Evolutionary conservation across 176 grass and related monocot genomes (phyloP), one percentile per base, ranked within the genome.

Genomic region (Urochloa ruziziensis): DNA sequence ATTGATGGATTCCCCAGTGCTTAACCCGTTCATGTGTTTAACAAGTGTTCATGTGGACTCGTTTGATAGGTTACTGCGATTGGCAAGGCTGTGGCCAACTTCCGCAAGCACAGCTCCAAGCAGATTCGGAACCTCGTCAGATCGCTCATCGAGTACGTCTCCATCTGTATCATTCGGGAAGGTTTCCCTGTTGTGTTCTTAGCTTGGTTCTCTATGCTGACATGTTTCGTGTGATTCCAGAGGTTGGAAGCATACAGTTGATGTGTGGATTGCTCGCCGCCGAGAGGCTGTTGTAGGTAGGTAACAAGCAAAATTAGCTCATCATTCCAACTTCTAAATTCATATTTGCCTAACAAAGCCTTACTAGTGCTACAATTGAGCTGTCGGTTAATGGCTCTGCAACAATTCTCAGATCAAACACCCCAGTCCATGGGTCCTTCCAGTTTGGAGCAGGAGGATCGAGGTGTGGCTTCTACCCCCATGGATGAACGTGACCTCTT

Each of bases 221-320:
- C 82, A 59, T 75, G 42, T 60, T 88, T 61, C 49, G 72, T 60
- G 73, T 82, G 85, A 71, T 64, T 73, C 17, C 82, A 94, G 93
- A 75, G 82, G 84, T 73, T 94, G 93, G 93, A 94, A 94, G 79
- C 78, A 52, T 78, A 90, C 89, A 87, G 90, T 92, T 51, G 90
- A 94, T 19, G 82, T 90, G 84, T 94, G 90, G 87, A 89, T 90
- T 74, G 89, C 64, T 81, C 64, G 76, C 67, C 84, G 73, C 71
- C 69, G 78, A 19, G 84, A 89, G 32, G 63, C 90, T 47, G 87
- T 92, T 81, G 85, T 91, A 73, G 90, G 93, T 92, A 81, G 47
- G 88, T 72, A 65, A 29, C 62, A 48, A 84, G 68, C 75, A 46
- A 39, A 68, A 65, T 43, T 14, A 67, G 3, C 51, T 84, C 70